phyloP scores from a whole-genome alignment of 371 early-diverging fungal genomes.

The Conidiobolus incongruus region DNA sequence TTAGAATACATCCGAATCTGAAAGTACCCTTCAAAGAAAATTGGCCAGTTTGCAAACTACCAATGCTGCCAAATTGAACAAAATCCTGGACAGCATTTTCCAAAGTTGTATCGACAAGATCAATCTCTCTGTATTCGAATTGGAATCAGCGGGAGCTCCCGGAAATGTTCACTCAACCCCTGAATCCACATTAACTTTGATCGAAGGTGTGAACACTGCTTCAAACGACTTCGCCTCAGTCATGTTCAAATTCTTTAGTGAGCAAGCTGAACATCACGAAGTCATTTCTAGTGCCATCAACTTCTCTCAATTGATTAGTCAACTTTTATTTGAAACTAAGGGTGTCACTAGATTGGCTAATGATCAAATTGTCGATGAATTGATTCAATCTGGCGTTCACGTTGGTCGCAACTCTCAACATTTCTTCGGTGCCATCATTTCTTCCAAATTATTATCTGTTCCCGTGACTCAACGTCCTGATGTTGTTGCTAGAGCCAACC shows the following conservation, averaged over 20 bases:
- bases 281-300: constrained; percentile 63
- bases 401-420: constrained; percentile 37
- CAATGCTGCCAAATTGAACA: neutral
- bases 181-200: constrained; percentile 69
- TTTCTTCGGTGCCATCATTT: constrained; percentile 75
- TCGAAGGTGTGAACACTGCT: constrained; percentile 60
- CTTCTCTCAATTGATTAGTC: constrained; percentile 60
- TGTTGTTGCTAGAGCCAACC: constrained; percentile 42
- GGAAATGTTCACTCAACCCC: constrained; percentile 81
- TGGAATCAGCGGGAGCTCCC: constrained; percentile 51
- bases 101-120: constrained; percentile 66
- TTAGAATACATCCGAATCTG: constrained; percentile 1
- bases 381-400: constrained; percentile 36
- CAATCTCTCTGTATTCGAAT: constrained; percentile 64
- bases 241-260: constrained; percentile 49
- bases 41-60: constrained; percentile 1
- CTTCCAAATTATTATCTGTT: constrained; percentile 39
- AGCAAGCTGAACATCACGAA: constrained; percentile 47
- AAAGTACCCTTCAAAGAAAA: constrained; percentile 1
- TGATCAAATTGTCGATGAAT: constrained; percentile 43
- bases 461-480: constrained; percentile 45
- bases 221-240: constrained; percentile 56
- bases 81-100: constrained; percentile 51
- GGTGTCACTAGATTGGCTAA: constrained; percentile 66
- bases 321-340: constrained; percentile 67